Evolutionary conservation across 1,284 basidiomycete species (phyloP).

Genomic region (Leccinum angustisporum): DNA sequence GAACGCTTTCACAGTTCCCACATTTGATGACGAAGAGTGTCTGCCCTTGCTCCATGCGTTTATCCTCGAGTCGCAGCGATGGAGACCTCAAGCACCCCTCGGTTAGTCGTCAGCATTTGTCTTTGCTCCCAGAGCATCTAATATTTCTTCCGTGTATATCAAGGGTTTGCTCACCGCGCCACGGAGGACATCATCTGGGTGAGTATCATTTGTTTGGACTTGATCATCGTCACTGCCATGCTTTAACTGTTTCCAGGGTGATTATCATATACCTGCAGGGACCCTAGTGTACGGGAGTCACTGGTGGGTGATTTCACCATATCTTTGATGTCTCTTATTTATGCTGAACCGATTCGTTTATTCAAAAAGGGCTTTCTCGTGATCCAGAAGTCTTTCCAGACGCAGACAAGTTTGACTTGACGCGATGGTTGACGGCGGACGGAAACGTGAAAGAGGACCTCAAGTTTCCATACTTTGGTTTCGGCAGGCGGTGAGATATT

Average conservation of each 20-base stretch:
- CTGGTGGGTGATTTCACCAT: not conserved
- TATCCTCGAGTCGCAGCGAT: slow-evolving; percentile 16
- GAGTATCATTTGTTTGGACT: not conserved
- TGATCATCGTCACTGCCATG: not conserved
- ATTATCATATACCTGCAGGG: slow-evolving; percentile 14
- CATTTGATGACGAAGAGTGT: slow-evolving; percentile 8
- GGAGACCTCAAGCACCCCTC: slow-evolving; percentile 4
- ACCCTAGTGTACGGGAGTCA: slow-evolving; percentile 5
- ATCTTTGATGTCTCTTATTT: too few species aligned
- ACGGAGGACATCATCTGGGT: slow-evolving; percentile 16
- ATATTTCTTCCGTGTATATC: not conserved
- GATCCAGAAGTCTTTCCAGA: slow-evolving; percentile 14
- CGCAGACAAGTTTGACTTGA: slow-evolving; percentile 9
- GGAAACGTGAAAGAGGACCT: slow-evolving; percentile 6
- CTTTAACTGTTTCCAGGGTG: slow-evolving; percentile 1
- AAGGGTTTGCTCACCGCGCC: slow-evolving; percentile 9
- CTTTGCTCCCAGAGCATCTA: not conserved
- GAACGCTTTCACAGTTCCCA: slow-evolving; percentile 2
- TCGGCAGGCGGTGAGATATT: slow-evolving; percentile 11
- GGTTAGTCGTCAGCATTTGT: not conserved
- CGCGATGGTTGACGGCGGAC: slow-evolving; percentile 10
- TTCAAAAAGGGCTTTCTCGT: slow-evolving; percentile 12
- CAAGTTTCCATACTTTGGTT: slow-evolving; percentile 14
- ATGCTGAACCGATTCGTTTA: too few species aligned
- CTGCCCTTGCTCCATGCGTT: slow-evolving; percentile 12